phyloP scores from a whole-genome alignment of 495 filamentous ascomycete genomes.

The Penicillium macrosclerotiorum region DNA sequence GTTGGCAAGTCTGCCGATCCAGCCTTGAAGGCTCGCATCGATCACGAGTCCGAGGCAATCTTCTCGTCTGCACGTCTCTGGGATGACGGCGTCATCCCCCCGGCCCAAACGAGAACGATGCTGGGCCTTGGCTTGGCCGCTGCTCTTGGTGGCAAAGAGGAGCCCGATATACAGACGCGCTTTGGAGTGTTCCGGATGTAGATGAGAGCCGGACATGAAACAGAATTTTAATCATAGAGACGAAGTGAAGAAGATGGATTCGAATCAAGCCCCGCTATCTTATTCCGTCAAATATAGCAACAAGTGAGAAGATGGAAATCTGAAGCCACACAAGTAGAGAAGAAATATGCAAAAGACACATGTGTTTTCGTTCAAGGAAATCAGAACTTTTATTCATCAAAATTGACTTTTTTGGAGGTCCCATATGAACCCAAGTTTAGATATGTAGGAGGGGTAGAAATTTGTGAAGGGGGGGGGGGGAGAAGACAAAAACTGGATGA shows the following conservation, averaged over 20 bases:
- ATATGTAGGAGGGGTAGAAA: background rate
- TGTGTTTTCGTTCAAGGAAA: background rate
- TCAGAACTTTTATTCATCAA: conserved; percentile 16
- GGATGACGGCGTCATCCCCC: conserved; percentile 95
- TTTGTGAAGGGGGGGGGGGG: background rate
- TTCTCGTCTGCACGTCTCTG: conserved; percentile 88
- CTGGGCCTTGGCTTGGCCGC: conserved; percentile 79
- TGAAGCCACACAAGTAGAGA: conserved; percentile 2
- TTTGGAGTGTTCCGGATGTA: conserved; percentile 99
- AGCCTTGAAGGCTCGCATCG: conserved; percentile 78
- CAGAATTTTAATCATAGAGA: conserved; percentile 4
- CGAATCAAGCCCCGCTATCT: conserved; percentile 11
- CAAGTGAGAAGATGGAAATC: background rate
- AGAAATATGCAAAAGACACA: conserved; percentile 7
- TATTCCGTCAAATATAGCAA: background rate
- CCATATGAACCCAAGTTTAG: background rate
- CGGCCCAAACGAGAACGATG: conserved; percentile 79
- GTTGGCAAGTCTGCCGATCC: conserved; percentile 84
- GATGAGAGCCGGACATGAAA: background rate
- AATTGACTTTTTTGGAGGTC: conserved; percentile 6
- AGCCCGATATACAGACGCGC: conserved; percentile 60
- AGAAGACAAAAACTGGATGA: background rate
- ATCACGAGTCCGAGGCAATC: conserved; percentile 82
- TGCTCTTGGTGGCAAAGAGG: conserved; percentile 65
- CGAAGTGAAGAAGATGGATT: conserved; percentile 2